Percentiles rank a stretch among this genome's conserved stretches.
Evolutionary conservation across 2,329 filamentous ascomycete species (phyloP).

Genomic region (Alternaria arbusti): DNA sequence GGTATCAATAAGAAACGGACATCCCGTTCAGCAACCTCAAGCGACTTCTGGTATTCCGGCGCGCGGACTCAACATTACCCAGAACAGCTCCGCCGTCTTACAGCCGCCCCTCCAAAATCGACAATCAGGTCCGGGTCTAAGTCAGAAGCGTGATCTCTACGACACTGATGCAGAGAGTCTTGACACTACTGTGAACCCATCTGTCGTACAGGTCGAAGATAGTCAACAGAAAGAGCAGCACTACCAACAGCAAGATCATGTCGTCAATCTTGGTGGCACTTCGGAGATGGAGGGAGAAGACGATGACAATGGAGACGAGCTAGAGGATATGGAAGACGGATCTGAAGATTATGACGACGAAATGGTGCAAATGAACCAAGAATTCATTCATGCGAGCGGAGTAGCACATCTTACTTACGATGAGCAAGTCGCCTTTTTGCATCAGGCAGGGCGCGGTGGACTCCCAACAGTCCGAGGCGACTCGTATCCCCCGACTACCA

Average conservation of each 20-base stretch:
- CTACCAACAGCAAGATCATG: conserved; percentile 12
- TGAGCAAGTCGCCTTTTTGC: conserved; percentile 8
- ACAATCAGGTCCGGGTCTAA: conserved; percentile 18
- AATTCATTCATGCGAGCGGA: neutral
- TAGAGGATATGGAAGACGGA: conserved; percentile 4
- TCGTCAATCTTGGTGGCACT: conserved; percentile 12
- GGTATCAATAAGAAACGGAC: conserved; percentile 17
- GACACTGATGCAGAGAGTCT: conserved; percentile 49
- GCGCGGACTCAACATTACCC: conserved; percentile 14
- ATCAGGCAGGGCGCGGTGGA: neutral
- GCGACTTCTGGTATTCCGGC: conserved; percentile 1
- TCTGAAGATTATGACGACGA: conserved; percentile 1
- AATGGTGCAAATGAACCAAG: neutral
- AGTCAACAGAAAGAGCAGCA: conserved; percentile 15
- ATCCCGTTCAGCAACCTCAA: conserved; percentile 17
- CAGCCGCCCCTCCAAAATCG: conserved; percentile 23
- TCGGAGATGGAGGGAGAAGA: conserved; percentile 17
- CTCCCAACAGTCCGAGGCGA: conserved; percentile 30
- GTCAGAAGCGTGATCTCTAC: conserved; percentile 30
- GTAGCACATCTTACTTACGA: neutral
- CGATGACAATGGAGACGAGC: neutral
- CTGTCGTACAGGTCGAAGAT: conserved; percentile 26
- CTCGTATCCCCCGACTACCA: conserved; percentile 49
- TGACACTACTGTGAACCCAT: conserved; percentile 41
- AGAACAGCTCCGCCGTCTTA: conserved; percentile 17